phyloP scores from a whole-genome alignment of 345 rosid species.

The Xanthoceras sorbifolium region DNA sequence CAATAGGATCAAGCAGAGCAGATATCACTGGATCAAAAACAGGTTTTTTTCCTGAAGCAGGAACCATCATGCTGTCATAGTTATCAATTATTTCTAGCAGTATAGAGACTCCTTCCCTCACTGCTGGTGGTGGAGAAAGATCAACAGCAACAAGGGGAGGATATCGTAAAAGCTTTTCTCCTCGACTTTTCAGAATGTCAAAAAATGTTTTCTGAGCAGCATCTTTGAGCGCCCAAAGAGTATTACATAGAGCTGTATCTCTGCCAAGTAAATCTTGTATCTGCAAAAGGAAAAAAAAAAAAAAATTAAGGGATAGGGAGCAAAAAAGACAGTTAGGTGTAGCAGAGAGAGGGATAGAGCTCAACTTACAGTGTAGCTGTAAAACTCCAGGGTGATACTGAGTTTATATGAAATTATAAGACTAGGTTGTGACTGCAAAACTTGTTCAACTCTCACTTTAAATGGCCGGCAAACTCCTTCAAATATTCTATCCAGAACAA shows the following conservation, averaged over 20 bases:
- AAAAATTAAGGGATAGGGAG: constrained; percentile 15
- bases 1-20: constrained; percentile 88
- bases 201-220: constrained; percentile 94
- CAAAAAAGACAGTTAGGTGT: not conserved
- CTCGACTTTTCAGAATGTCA: constrained; percentile 83
- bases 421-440: constrained; percentile 94
- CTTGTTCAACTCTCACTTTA: constrained; percentile 99
- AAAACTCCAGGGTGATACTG: constrained; percentile 87
- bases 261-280: constrained; percentile 87
- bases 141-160: constrained; percentile 94
- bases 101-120: constrained; percentile 88
- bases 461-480: constrained; percentile 99
- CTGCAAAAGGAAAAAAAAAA: constrained; percentile 36
- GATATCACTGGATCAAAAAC: constrained; percentile 82
- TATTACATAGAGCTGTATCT: constrained; percentile 85
- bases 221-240: constrained; percentile 83
- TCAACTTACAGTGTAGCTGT: constrained; percentile 83
- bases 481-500: constrained; percentile 95
- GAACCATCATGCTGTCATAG: constrained; percentile 81
- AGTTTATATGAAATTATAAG: constrained; percentile 88
- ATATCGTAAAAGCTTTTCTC: constrained; percentile 92
- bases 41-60: constrained; percentile 62
- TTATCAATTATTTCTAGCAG: constrained; percentile 89
- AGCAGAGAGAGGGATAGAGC: constrained; percentile 20
- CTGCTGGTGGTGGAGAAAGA: constrained; percentile 95